Evolutionary conservation across 176 grass and related monocot genomes (phyloP).

Genomic region (Phoenix roebelenii): DNA sequence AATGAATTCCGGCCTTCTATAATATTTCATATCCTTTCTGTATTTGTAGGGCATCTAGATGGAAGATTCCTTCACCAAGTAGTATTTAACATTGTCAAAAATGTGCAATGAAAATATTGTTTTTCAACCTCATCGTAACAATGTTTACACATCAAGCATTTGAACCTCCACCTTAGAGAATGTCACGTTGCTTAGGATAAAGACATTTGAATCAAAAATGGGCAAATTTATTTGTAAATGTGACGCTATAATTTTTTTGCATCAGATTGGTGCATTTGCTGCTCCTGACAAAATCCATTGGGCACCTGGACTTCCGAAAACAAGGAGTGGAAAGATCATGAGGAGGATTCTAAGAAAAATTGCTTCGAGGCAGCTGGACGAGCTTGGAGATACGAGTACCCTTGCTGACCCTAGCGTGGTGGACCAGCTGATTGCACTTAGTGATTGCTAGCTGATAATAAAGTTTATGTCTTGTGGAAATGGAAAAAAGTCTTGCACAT

Average conservation of each 20-base stretch:
- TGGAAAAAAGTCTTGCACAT: no score
- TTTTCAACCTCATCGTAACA: background rate
- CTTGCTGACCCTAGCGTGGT: slow-evolving; percentile 82
- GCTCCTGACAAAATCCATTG: slow-evolving; percentile 98
- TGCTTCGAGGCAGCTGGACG: slow-evolving; percentile 72
- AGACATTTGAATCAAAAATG: background rate
- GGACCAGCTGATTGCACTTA: slow-evolving; percentile 67
- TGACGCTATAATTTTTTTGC: no score
- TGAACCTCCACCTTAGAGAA: no score
- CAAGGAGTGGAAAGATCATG: slow-evolving; percentile 98
- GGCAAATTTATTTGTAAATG: background rate
- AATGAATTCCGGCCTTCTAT: no score
- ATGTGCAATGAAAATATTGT: background rate
- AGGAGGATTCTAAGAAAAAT: slow-evolving; percentile 89
- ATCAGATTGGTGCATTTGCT: slow-evolving; percentile 94
- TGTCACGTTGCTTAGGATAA: no score
- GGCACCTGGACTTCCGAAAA: slow-evolving; percentile 95
- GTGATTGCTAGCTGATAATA: slow-evolving; percentile 32
- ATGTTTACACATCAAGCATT: no score
- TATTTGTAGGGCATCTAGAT: no score
- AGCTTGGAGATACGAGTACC: slow-evolving; percentile 98
- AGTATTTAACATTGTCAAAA: no score
- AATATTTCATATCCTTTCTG: no score
- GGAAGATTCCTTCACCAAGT: no score
- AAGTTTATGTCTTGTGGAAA: no score